Conservation (phyloP, 192 early-diverging fungal species). For the Coemansia sp. region DNA sequence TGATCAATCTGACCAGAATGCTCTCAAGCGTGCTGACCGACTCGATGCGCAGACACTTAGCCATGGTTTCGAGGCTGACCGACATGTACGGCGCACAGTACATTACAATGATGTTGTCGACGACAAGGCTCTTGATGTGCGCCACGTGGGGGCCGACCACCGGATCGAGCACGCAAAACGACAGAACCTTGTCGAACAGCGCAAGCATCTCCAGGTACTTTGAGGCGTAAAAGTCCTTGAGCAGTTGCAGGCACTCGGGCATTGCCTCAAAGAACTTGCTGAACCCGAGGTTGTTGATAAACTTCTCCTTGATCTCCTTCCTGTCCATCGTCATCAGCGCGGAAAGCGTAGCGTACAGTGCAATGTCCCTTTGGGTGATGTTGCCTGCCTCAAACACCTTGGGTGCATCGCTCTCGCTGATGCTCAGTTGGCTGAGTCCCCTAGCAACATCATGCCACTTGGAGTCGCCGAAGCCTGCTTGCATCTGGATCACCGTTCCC, state of each 20-base stretch:
- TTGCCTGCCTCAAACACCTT: slow-evolving; percentile 18
- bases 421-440: slow-evolving; percentile 7
- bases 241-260: slow-evolving; percentile 39
- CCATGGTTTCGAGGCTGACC: slow-evolving; percentile 34
- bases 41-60: slow-evolving; percentile 27
- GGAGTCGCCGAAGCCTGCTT: slow-evolving; percentile 34
- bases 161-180: slow-evolving; percentile 36
- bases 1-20: slow-evolving; percentile 35
- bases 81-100: slow-evolving; percentile 48
- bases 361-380: slow-evolving; percentile 33
- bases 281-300: slow-evolving; percentile 33
- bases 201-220: slow-evolving; percentile 34
- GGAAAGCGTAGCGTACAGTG: slow-evolving; percentile 46
- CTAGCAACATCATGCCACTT: slow-evolving; percentile 26
- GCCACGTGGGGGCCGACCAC: slow-evolving; percentile 29
- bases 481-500: slow-evolving; percentile 22
- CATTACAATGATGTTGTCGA: slow-evolving; percentile 43
- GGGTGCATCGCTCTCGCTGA: slow-evolving; percentile 1
- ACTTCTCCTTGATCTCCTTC: slow-evolving; percentile 23
- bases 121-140: slow-evolving; percentile 14
- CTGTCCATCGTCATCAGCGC: slow-evolving; percentile 34
- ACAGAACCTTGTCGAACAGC: slow-evolving; percentile 22
- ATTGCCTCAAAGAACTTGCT: slow-evolving; percentile 45
- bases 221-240: slow-evolving; percentile 34
- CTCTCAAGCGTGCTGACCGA: slow-evolving; percentile 30